Evolutionary conservation across 2,329 filamentous ascomycete species (phyloP).

Genomic region (Blastomyces gilchristii): DNA sequence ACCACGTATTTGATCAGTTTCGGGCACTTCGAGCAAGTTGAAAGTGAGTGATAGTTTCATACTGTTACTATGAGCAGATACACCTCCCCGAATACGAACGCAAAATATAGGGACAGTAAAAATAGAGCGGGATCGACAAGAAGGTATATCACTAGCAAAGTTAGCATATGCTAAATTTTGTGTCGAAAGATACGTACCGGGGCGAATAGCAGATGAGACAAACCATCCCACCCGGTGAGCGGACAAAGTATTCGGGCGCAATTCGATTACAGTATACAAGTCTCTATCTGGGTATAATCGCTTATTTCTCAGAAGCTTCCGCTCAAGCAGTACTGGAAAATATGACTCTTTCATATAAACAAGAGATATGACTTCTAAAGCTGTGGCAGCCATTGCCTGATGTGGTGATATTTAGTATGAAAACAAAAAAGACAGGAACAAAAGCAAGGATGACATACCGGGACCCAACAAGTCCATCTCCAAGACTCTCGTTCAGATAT

Average conservation of each 20-base stretch:
- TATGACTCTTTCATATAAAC: slow-evolving; percentile 6
- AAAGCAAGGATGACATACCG: background rate
- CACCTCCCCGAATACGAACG: slow-evolving; percentile 7
- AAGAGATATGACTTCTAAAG: background rate
- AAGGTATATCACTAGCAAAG: slow-evolving; percentile 2
- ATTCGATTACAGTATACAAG: slow-evolving; percentile 6
- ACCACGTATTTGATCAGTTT: background rate
- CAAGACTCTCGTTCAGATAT: slow-evolving; percentile 7
- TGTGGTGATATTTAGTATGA: background rate
- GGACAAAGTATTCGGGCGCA: background rate
- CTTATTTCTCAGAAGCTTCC: slow-evolving; percentile 1
- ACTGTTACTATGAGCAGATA: slow-evolving; percentile 7
- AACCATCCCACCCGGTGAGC: background rate
- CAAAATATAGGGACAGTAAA: slow-evolving; percentile 6
- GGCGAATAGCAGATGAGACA: background rate
- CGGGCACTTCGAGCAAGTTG: background rate
- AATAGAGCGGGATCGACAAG: slow-evolving; percentile 4
- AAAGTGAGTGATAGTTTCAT: background rate
- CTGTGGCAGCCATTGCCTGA: slow-evolving; percentile 3
- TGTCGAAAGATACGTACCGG: background rate
- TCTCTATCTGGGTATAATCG: background rate
- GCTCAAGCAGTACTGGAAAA: slow-evolving; percentile 4
- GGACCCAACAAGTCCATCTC: slow-evolving; percentile 10
- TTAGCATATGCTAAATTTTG: background rate
- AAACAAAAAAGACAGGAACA: background rate